Evolutionary conservation across 2,329 filamentous ascomycete species (phyloP), one percentile per base, ranked within the genome.

Genomic region (Endocalyx cinctus): DNA sequence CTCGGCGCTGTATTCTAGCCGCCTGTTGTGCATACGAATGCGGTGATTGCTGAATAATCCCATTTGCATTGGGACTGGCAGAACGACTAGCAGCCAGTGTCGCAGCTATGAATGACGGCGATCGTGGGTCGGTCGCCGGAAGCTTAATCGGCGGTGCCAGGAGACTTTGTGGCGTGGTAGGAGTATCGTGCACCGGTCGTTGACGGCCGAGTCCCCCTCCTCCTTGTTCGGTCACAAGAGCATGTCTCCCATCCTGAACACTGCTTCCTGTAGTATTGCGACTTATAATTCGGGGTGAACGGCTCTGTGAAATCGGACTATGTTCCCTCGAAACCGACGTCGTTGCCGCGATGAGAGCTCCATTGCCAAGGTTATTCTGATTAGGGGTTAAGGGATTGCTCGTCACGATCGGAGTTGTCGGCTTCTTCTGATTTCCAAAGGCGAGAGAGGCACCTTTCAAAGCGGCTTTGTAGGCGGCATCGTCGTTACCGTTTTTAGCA

Each of bases 61-160:
- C 60, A 36, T 64, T 69, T 17, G 62, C 67, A 37, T 57, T 71
- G 5, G 70, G 63, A 42, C 75, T 76, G 17, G 66, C 70, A 12
- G 76, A 74, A 52, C 80, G 66, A 35, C 77, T 79, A 14, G 79
- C 80, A 3, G 77, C 78, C 17, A 79, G 58, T 18, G 69, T 75
- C 10, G 77, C 77, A 10, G 78, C 78, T 41, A 81, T 74, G 40
- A 74, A 72, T 5, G 75, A 82, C 5, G 78, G 69, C 28, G 72
- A 79, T 38, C 69, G 71, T 11, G 60, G 50, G 36, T 67, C 67
- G 34, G 51, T 36, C 38, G 34, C 42, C 26, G 42, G 20, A 15
- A 39, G 38, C 33, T 45, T 51, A 8, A 28, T 42, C 13, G 43
- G 38, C 20, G 45, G 37, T 23, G 35, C 34, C 19, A 48, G 29